Evolutionary conservation across 2,329 filamentous ascomycete species (phyloP).

Genomic region (Cladosporium velox): DNA sequence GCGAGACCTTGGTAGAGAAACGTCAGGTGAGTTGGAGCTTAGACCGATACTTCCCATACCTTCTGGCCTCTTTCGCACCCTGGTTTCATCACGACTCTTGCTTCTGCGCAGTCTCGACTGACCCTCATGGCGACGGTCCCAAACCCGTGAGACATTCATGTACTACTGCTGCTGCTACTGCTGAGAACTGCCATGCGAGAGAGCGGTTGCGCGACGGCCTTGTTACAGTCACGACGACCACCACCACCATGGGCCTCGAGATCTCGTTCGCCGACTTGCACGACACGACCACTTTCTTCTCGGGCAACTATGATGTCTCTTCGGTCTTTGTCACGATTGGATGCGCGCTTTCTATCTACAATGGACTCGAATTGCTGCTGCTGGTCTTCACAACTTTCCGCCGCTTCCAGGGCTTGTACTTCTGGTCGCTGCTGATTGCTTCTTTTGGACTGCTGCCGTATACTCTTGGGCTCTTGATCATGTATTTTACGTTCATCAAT

Average conservation of each 20-base stretch:
- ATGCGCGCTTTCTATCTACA: conserved; percentile 37
- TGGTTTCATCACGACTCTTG: neutral
- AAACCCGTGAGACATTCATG: neutral
- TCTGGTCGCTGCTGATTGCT: conserved; percentile 50
- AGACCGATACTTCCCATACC: neutral
- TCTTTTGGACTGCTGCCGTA: conserved; percentile 49
- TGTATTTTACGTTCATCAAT: conserved; percentile 21
- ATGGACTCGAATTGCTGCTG: conserved; percentile 47
- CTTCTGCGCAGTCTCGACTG: neutral
- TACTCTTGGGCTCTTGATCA: conserved; percentile 37
- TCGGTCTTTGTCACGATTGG: conserved; percentile 21
- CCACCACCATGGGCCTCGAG: conserved; percentile 14
- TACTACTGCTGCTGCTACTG: neutral
- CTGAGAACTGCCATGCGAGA: neutral
- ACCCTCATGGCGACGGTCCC: neutral
- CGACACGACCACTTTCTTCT: conserved; percentile 24
- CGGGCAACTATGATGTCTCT: conserved; percentile 20
- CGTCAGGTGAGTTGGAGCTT: neutral
- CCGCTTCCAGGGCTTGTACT: conserved; percentile 49
- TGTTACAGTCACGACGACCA: neutral
- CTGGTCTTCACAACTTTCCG: conserved; percentile 48
- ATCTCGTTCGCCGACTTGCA: conserved; percentile 8
- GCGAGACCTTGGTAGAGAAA: neutral
- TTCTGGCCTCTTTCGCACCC: neutral
- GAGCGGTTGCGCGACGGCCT: neutral